Percentiles rank a stretch among this genome's conserved stretches.
These are phyloP conservation scores for Iris macrosiphon DNA, from an alignment of 106 monocot species.

Conservation along the genomic window DNA sequence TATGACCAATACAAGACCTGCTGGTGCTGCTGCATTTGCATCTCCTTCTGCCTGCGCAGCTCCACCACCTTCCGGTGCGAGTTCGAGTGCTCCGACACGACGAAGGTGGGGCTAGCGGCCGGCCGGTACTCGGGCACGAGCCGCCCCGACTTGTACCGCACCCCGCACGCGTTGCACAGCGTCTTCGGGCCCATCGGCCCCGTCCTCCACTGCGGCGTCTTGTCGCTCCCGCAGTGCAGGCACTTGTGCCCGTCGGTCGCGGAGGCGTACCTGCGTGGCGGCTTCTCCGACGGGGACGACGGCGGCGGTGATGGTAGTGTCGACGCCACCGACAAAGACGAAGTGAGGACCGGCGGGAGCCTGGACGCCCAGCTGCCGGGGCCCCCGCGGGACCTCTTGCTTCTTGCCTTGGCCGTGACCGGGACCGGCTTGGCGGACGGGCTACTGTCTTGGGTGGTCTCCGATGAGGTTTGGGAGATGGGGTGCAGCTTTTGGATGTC, in stretches of 20 bases:
- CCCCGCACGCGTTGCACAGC: constrained; percentile 48
- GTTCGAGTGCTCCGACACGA: constrained; percentile 32
- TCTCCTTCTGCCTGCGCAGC: constrained; percentile 33
- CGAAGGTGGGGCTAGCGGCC: constrained; percentile 4
- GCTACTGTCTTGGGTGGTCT: neutral
- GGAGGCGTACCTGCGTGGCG: neutral
- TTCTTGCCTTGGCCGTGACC: constrained; percentile 5
- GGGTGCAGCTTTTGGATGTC: neutral
- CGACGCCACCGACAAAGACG: neutral
- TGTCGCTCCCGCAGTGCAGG: constrained; percentile 36
- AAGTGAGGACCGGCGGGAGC: neutral
- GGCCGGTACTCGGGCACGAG: constrained; percentile 55
- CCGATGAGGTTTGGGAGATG: neutral
- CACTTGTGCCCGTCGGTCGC: constrained; percentile 14
- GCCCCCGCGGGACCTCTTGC: constrained; percentile 7
- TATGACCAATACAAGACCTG: constrained; percentile 6
- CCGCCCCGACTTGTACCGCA: constrained; percentile 37
- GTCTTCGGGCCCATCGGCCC: constrained; percentile 67
- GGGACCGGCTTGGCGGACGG: neutral
- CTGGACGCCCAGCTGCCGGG: constrained; percentile 7
- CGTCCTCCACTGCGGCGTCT: constrained; percentile 63
- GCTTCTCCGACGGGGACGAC: neutral
- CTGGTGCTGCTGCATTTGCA: constrained; percentile 5
- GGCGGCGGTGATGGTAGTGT: neutral
- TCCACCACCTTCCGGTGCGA: constrained; percentile 48